Evolutionary conservation across 805 yeast genomes (phyloP).

Genomic region (Ogataea neopini): DNA sequence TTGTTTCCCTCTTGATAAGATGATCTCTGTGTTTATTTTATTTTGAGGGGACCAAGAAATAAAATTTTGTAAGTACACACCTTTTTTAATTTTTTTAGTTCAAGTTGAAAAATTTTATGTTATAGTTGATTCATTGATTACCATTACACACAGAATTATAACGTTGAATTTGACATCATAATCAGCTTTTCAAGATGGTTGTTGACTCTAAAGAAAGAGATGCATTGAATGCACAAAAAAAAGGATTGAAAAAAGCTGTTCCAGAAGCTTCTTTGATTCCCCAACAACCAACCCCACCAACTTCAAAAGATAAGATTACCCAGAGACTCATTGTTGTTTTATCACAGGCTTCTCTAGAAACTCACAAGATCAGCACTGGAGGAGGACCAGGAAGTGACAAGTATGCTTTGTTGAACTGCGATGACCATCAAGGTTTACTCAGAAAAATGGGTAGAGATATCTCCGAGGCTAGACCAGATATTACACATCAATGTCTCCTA

Average conservation of each 20-base stretch:
- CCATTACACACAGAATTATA: not conserved
- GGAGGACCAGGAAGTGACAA: conserved; percentile 84
- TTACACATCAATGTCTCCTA: conserved; percentile 95
- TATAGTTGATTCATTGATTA: conserved; percentile 2
- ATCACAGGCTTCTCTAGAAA: conserved; percentile 93
- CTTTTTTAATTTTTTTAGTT: conserved; percentile 3
- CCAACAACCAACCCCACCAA: conserved; percentile 76
- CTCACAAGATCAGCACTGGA: conserved; percentile 78
- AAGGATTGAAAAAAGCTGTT: conserved; percentile 30
- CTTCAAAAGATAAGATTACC: conserved; percentile 82
- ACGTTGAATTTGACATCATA: not conserved
- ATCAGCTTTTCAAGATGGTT: conserved; percentile 36
- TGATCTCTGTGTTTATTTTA: not conserved
- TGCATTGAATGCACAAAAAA: conserved; percentile 34
- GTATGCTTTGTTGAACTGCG: conserved; percentile 92
- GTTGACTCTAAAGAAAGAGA: conserved; percentile 50
- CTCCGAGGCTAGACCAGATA: conserved; percentile 98
- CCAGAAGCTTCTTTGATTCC: conserved; percentile 77
- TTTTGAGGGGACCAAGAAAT: too few relatives aligned
- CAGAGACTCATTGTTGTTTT: conserved; percentile 91
- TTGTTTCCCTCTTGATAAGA: not conserved
- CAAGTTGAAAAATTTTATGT: conserved; percentile 7
- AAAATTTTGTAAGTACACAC: conserved; percentile 9
- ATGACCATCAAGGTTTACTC: conserved; percentile 94
- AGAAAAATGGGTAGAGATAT: conserved; percentile 97